These are phyloP conservation scores for Zygotorulaspora chibaensis DNA, from an alignment of 805 yeast species.

Conservation along the genomic window DNA sequence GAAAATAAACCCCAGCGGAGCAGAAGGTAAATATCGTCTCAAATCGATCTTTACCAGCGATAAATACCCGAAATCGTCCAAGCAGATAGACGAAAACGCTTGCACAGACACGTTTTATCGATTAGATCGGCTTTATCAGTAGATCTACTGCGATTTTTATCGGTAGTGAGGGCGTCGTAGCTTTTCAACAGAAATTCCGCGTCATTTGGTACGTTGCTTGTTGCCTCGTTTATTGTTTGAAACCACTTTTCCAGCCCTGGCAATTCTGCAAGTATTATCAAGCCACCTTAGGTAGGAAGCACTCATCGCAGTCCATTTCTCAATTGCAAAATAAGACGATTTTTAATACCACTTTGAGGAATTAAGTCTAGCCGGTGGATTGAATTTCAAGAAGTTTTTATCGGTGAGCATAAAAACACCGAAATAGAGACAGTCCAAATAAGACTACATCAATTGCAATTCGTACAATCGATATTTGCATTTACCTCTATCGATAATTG, in stretches of 20 bases:
- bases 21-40: no score
- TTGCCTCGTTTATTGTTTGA: neutral
- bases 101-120: neutral
- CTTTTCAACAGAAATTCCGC: neutral
- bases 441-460: neutral
- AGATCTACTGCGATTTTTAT: neutral
- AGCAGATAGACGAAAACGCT: no score
- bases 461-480: neutral
- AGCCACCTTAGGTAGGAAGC: neutral
- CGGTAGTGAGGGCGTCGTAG: neutral
- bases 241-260: slow-evolving; percentile 1
- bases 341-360: neutral
- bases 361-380: neutral
- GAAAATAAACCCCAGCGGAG: no score
- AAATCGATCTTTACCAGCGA: no score
- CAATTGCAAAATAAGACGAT: neutral
- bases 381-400: neutral
- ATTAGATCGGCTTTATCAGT: neutral
- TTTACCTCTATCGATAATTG: neutral
- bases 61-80: no score
- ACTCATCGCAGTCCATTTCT: neutral
- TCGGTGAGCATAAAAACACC: neutral
- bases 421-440: neutral
- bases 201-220: neutral
- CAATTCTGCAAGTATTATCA: neutral